Evolutionary conservation across 768 basidiomycete genomes (phyloP), one percentile per base, ranked within the genome.

Genomic region (Macrolepiota dolichaula): DNA sequence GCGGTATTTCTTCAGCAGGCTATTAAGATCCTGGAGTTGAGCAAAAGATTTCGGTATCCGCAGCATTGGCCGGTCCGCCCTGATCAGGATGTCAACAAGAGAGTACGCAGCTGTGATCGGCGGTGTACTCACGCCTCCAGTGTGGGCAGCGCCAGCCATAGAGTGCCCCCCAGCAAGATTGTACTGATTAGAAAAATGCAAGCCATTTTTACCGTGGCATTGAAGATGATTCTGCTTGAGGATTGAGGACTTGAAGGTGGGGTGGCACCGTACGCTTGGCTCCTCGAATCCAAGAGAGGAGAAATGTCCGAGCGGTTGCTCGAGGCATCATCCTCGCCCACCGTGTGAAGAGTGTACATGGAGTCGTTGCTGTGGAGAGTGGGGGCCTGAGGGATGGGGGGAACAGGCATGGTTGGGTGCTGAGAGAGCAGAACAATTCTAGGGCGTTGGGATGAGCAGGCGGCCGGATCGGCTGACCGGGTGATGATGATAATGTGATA

Each of bases 1-100:
- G 51, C 94, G 84, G 75, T 98, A 98, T 71, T 96, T 96, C 81
- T 94, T 94, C 40, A 95, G 78, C 5, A 96, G 85, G 22, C 71
- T 77, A 70, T 98, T 97, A 55, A 98, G 82, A 6, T 84, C 86
- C 69, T 98, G 87, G 11, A 98, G 81, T 71, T 98, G 87, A 19
- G 79, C 81, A 66, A 98, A 98, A 2, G 89, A 91, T 71, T 89
- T 92, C 12, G 96, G 96, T 55, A 98, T 83, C 66, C 85, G 88
- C 25, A 98, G 79, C 29, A 82, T 70, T 0, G 84, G 85, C 38
- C 87, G 84, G 77, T 98, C 94, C 53, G 79, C 85, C 42, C 92
- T 93, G 69, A 54, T 61, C 51, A 58, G 19, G 44, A 59, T 44
- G 58, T 49, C 59, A 65, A 57, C 62, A 62, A 64, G 12, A 64